These are phyloP conservation scores for Ceratocystis harringtonii DNA, from an alignment of 2,329 filamentous ascomycete genomes.

Conservation along the genomic window DNA sequence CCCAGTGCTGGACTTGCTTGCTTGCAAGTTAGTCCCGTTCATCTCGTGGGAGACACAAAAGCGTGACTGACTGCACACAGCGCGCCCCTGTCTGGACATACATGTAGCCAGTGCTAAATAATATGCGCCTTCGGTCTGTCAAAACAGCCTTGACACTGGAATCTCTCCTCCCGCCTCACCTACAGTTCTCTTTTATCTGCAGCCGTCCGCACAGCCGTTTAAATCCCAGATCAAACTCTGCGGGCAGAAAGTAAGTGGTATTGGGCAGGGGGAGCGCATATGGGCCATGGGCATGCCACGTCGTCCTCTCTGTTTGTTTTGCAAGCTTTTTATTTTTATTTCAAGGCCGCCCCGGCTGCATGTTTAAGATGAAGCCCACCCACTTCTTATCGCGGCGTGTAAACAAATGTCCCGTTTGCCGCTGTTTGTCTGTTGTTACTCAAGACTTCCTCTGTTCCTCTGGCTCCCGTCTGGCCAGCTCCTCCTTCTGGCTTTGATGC, in stretches of 20 bases:
- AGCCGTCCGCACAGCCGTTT: not conserved
- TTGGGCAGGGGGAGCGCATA: not conserved
- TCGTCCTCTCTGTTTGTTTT: not conserved
- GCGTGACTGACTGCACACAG: no score
- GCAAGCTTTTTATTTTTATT: not conserved
- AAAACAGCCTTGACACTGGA: not conserved
- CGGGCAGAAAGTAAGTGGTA: not conserved
- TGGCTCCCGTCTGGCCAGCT: not conserved
- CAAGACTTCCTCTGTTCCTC: not conserved
- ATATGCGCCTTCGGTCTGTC: not conserved
- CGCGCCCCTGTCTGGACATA: no score
- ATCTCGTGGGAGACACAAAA: no score
- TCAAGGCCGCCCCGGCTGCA: not conserved
- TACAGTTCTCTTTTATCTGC: not conserved
- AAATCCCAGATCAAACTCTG: not conserved
- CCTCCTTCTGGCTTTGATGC: not conserved
- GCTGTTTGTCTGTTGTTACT: not conserved
- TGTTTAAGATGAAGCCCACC: not conserved
- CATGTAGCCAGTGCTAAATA: not conserved
- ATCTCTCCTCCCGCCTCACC: not conserved
- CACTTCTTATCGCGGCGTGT: not conserved
- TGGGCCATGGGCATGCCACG: not conserved
- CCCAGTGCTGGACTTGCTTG: no score
- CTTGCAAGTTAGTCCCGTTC: no score
- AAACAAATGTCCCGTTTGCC: not conserved